A percentile compares a stretch with the other conserved stretches of the same genome.
phyloP scores from a whole-genome alignment of 148 eudicot species.

The Rhododendron henanense region DNA sequence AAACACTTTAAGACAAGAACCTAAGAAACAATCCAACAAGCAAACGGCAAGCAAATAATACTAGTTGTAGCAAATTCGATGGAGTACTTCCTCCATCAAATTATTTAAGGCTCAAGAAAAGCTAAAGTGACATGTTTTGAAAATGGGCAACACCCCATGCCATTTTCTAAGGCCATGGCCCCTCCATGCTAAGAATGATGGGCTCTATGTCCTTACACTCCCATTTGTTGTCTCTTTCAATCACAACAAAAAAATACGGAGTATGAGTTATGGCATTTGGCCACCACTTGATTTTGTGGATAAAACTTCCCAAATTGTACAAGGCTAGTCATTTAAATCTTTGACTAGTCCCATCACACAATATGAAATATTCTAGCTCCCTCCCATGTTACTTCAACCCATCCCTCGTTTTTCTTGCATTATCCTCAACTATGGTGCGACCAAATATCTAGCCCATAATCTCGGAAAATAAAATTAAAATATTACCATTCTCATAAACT shows the following conservation, averaged over 20 bases:
- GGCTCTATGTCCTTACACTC: not conserved
- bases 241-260: not conserved
- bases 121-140: not conserved
- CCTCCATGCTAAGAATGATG: not conserved
- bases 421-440: not conserved
- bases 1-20: too few species aligned
- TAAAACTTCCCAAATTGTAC: not conserved
- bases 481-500: not conserved
- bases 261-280: not conserved
- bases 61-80: too few species aligned
- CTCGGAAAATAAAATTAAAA: not conserved
- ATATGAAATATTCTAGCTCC: not conserved
- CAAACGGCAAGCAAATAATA: too few species aligned
- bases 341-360: not conserved
- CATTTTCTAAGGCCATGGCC: not conserved
- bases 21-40: too few species aligned
- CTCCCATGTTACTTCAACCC: not conserved
- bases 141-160: not conserved
- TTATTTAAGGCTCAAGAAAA: not conserved
- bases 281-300: not conserved
- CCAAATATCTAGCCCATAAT: not conserved
- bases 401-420: not conserved
- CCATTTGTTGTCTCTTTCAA: not conserved
- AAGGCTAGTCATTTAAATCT: not conserved
- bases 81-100: not conserved